Evolutionary conservation across 2,329 filamentous ascomycete species (phyloP).

Genomic region (Fusarium devonianum): DNA sequence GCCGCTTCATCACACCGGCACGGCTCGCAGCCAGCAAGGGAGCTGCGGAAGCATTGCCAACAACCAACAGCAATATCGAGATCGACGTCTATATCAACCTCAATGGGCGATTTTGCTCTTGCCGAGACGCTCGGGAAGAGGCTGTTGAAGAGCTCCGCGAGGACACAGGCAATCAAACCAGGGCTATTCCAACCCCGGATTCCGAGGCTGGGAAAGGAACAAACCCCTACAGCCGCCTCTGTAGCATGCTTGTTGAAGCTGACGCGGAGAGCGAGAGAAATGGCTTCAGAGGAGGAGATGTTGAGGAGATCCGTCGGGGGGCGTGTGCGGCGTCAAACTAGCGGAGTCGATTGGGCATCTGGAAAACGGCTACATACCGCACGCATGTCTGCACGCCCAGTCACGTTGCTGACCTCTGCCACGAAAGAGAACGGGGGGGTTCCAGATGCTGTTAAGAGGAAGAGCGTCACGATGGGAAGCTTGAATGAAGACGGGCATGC

Average conservation of each 20-base stretch:
- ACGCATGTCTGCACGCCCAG: conserved; percentile 31
- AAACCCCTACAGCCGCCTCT: not conserved
- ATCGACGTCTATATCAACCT: not conserved
- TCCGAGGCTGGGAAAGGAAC: conserved; percentile 9
- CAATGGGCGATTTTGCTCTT: not conserved
- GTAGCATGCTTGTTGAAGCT: conserved; percentile 16
- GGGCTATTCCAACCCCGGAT: not conserved
- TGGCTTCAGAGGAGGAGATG: conserved; percentile 6
- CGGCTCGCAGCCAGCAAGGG: conserved; percentile 31
- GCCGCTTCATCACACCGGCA: conserved; percentile 34
- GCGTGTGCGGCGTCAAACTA: conserved; percentile 27
- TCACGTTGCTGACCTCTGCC: conserved; percentile 30
- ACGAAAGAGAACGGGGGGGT: conserved; percentile 27
- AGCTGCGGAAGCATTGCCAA: conserved; percentile 11
- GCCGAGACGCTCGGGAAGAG: not conserved
- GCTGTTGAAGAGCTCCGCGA: not conserved
- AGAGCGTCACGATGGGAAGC: conserved; percentile 3
- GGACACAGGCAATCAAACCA: not conserved
- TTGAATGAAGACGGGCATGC: conserved; percentile 27
- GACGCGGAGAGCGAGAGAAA: no score
- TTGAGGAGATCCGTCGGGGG: not conserved
- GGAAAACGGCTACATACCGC: conserved; percentile 27
- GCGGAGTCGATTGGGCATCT: conserved; percentile 17
- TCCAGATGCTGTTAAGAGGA: conserved; percentile 11
- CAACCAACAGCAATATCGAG: not conserved